A percentile compares a stretch with the other conserved stretches of the same genome.
phyloP scores from a whole-genome alignment of 805 yeast species.

The Lipomyces kockii region DNA sequence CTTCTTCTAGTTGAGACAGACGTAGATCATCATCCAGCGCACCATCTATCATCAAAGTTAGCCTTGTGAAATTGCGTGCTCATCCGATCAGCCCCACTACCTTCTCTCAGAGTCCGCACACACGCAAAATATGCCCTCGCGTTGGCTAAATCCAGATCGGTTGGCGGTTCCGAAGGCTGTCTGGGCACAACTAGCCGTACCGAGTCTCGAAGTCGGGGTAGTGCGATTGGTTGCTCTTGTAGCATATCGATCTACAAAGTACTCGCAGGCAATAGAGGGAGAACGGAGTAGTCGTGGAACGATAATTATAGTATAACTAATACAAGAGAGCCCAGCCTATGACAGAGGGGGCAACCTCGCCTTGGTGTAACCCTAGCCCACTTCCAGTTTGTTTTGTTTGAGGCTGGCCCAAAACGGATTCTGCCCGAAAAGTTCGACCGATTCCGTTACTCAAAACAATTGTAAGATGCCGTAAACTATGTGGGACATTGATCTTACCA shows the following conservation, averaged over 20 bases:
- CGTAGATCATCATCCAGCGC: background rate
- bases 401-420: background rate
- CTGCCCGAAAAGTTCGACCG: background rate
- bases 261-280: too few species aligned
- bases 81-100: background rate
- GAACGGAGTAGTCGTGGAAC: background rate
- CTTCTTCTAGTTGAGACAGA: slow-evolving; percentile 1
- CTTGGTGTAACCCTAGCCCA: background rate
- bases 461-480: too few species aligned
- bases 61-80: background rate
- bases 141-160: slow-evolving; percentile 2
- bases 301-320: background rate
- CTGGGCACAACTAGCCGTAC: background rate
- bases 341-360: background rate
- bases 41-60: background rate
- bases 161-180: slow-evolving; percentile 5
- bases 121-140: slow-evolving; percentile 1
- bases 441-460: too few species aligned
- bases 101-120: background rate
- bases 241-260: background rate
- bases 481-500: too few species aligned
- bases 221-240: background rate
- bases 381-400: background rate
- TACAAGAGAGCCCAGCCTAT: background rate
- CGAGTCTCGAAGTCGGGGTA: slow-evolving; percentile 4